Base-by-base conservation (phyloP, 192 early-diverging fungal species). In the Podila epigama region DNA sequence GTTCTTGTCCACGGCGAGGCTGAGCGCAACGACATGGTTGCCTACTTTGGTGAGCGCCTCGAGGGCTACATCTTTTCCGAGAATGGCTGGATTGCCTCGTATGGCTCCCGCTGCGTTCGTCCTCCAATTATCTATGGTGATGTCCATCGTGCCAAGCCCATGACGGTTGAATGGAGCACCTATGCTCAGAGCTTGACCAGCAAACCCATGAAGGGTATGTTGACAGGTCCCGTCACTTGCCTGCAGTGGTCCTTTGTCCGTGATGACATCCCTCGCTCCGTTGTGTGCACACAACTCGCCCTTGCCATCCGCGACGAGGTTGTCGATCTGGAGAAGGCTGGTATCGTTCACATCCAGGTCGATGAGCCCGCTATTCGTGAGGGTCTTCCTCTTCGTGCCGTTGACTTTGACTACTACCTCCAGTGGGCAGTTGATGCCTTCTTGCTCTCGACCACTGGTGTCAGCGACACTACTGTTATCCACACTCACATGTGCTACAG, bases 311-410 rank as follows among this genome's bases (percentile, higher is more conserved):
- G 96, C 75, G 91, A 98, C 66, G 97, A 99, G 87, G 97, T 99
- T 25, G 83, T 86, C 48, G 97, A 99, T 72, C 85, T 99, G 28
- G 97, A 98, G 81, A 79, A 82, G 37, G 96, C 95, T 58, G 95
- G 95, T 11, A 98, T 97, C 82, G 84, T 88, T 60, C 90, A 90
- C 52, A 97, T 99, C 75, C 97, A 99, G 84, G 94, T 99, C 63
- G 97, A 99, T 84, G 97, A 99, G 85, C 96, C 97, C 28, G 97
- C 97, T 65, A 96, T 99, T 79, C 93, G 97, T 83, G 97, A 99
- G 83, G 97, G 97, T 71, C 86, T 99, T 36, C 97, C 97, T 8
- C 90, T 99, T 63, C 92, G 95, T 78, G 79, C 86, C 58, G 81
- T 85, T 56, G 94, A 97, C 78, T 96, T 93, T 89, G 89, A 88